A percentile compares a stretch with the other conserved stretches of the same genome.
Evolutionary conservation across 179 eudicot genomes (phyloP).

Genomic region (Beta macrorhiza): DNA sequence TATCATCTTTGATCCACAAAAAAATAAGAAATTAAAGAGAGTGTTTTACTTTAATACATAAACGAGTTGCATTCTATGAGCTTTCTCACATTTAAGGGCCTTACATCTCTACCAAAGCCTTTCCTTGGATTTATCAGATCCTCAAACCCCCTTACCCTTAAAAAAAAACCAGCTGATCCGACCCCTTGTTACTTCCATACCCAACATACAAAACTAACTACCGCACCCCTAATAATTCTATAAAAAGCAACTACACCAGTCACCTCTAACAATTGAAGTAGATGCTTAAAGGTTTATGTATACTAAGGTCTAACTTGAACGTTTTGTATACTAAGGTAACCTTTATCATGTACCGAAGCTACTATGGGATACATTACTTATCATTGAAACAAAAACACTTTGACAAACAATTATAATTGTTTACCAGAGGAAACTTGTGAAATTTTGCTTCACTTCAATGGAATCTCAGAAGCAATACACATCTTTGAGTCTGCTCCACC

Average conservation of each 20-base stretch:
- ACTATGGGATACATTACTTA: neutral
- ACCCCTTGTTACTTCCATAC: too few relatives aligned
- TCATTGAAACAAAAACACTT: neutral
- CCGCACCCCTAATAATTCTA: too few relatives aligned
- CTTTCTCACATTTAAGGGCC: too few relatives aligned
- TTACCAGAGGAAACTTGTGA: slow-evolving; percentile 24
- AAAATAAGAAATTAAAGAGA: neutral
- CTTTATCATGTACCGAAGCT: neutral
- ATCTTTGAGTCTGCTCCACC: slow-evolving; percentile 94
- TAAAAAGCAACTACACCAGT: neutral
- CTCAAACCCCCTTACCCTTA: too few relatives aligned
- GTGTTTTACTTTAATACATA: neutral
- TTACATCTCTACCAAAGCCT: too few relatives aligned
- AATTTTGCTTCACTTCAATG: slow-evolving; percentile 30
- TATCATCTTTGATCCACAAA: neutral
- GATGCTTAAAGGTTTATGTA: neutral
- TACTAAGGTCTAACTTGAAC: too few relatives aligned
- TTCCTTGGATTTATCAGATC: too few relatives aligned
- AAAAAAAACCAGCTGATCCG: too few relatives aligned
- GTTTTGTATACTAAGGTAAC: neutral
- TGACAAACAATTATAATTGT: neutral
- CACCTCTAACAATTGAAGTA: too few relatives aligned
- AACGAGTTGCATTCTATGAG: too few relatives aligned
- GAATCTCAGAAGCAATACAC: slow-evolving; percentile 65
- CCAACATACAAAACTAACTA: too few relatives aligned